Conservation (phyloP, 495 filamentous ascomycete species). For the Aspergillus avenaceus region DNA sequence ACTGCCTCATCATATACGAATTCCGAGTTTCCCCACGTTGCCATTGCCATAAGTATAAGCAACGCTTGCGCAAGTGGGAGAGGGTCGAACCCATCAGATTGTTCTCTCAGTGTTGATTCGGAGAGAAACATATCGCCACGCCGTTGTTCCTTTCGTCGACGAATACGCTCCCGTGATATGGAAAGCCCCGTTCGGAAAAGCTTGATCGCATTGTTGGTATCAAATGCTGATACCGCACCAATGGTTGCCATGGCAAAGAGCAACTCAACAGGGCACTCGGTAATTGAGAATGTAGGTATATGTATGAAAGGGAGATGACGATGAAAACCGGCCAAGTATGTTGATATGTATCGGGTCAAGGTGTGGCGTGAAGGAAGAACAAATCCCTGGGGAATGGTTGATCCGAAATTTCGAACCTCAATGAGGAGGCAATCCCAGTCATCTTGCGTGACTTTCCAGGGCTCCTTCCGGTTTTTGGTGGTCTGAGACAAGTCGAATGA, state of each 20-base stretch:
- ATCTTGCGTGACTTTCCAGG: not conserved
- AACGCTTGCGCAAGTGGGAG: constrained; percentile 8
- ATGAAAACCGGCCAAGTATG: constrained; percentile 20
- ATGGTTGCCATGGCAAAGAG: not conserved
- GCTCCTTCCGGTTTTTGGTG: not conserved
- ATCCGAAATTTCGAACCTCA: not conserved
- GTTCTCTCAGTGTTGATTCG: not conserved
- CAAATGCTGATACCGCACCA: not conserved
- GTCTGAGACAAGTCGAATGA: constrained; percentile 1
- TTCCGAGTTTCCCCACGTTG: constrained; percentile 23
- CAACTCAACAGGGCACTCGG: not conserved
- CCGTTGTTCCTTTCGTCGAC: not conserved
- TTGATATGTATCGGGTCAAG: constrained; percentile 18
- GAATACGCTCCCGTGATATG: not conserved
- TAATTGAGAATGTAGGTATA: constrained; percentile 17
- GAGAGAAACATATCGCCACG: too few relatives aligned
- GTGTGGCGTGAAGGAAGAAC: constrained; percentile 27
- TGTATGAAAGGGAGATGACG: constrained; percentile 24
- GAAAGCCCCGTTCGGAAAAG: not conserved
- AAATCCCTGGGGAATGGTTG: not conserved
- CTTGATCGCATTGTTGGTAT: not conserved
- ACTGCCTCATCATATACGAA: constrained; percentile 18
- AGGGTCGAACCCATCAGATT: not conserved
- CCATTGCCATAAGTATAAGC: constrained; percentile 21
- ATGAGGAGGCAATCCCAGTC: not conserved